These are phyloP conservation scores for Cicer arietinum DNA, from an alignment of 306 rosid genomes.

Conservation along the genomic window DNA sequence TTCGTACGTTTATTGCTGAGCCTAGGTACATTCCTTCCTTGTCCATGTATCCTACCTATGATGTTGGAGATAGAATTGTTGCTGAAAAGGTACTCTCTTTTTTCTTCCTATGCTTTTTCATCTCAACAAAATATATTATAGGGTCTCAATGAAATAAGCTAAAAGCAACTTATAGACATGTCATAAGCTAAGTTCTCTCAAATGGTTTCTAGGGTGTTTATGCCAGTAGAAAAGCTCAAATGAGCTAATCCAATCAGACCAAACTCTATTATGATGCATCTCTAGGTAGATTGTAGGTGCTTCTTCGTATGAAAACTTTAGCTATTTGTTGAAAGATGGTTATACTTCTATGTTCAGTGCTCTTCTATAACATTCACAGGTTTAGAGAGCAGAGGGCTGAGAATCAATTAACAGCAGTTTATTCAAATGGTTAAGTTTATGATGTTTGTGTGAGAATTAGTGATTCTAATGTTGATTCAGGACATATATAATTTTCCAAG, in stretches of 20 bases:
- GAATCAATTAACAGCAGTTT: not conserved
- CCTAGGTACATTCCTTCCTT: conserved; percentile 98
- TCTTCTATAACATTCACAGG: conserved; percentile 1
- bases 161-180: no score
- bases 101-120: not conserved
- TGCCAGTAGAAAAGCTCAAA: no score
- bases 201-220: no score
- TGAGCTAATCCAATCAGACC: no score
- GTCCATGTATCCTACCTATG: conserved; percentile 99
- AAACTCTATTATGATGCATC: conserved; percentile 1
- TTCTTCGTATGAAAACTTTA: conserved; percentile 22
- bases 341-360: not conserved
- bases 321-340: not conserved
- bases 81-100: conserved; percentile 80
- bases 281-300: conserved; percentile 13
- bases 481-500: conserved; percentile 1
- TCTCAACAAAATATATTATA: not conserved
- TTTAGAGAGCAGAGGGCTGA: not conserved
- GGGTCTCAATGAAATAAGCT: not conserved
- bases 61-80: conserved; percentile 96
- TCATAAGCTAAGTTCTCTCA: no score
- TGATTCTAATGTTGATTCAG: conserved; percentile 14
- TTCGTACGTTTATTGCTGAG: conserved; percentile 86
- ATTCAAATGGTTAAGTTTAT: not conserved
- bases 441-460: conserved; percentile 27